These are phyloP conservation scores for Pisolithus sp. DNA, from an alignment of 768 basidiomycete species.

Conservation along the genomic window DNA sequence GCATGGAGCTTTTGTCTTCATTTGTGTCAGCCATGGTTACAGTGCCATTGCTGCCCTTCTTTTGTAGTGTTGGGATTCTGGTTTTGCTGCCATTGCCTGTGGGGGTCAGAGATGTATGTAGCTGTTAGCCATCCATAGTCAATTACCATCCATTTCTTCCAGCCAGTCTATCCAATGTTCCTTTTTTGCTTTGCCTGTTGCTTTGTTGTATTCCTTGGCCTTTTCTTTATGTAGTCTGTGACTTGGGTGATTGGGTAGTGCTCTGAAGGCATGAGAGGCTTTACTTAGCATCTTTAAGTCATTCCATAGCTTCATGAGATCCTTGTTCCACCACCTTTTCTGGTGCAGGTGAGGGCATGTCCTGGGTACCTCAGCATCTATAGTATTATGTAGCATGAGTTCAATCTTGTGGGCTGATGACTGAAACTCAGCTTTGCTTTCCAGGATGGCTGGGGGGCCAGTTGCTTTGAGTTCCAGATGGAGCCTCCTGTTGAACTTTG, in stretches of 20 bases:
- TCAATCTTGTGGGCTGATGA: too few species aligned
- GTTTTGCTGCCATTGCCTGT: neutral
- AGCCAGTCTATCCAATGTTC: constrained; percentile 22
- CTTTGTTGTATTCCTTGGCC: constrained; percentile 12
- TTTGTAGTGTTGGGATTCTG: neutral
- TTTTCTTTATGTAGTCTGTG: constrained; percentile 12
- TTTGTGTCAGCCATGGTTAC: neutral
- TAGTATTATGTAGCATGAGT: constrained; percentile 7
- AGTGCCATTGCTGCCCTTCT: neutral
- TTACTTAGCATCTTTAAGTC: constrained; percentile 11
- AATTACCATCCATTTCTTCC: constrained; percentile 6
- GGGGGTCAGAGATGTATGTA: constrained; percentile 14
- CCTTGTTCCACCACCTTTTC: constrained; percentile 31
- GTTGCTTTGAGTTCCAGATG: neutral
- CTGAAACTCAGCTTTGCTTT: constrained; percentile 8
- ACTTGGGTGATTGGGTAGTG: constrained; percentile 14
- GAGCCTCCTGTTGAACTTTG: constrained; percentile 1
- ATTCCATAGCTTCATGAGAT: constrained; percentile 17
- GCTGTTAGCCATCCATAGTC: constrained; percentile 21
- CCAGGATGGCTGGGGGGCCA: neutral
- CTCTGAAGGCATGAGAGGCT: constrained; percentile 1
- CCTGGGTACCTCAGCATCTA: constrained; percentile 14
- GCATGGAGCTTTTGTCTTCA: too few species aligned
- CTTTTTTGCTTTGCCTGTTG: constrained; percentile 14
- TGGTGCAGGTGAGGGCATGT: constrained; percentile 13